These are phyloP conservation scores for Boletus fagicola DNA, from an alignment of 768 basidiomycete genomes.

Conservation along the genomic window DNA sequence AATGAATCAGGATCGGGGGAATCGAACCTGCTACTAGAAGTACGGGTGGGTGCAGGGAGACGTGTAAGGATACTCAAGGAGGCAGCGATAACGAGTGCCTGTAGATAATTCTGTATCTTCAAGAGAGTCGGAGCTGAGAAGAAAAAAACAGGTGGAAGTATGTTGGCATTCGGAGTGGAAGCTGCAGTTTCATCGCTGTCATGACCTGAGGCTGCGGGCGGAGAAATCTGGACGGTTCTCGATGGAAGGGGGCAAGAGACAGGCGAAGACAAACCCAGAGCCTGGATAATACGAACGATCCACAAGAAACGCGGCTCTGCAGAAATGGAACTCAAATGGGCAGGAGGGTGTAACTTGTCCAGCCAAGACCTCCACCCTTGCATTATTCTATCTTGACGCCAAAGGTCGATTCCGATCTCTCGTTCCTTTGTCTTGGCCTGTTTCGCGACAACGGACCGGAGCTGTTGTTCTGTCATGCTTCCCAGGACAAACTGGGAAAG, in stretches of 20 bases:
- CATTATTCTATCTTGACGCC: constrained; percentile 36
- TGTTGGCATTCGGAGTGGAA: constrained; percentile 31
- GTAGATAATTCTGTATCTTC: constrained; percentile 65
- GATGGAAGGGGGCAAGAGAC: constrained; percentile 33
- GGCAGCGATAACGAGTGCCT: constrained; percentile 66
- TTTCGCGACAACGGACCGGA: constrained; percentile 45
- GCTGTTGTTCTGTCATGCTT: constrained; percentile 62
- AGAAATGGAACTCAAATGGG: constrained; percentile 12
- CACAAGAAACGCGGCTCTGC: constrained; percentile 34
- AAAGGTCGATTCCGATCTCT: constrained; percentile 50
- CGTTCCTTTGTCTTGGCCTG: constrained; percentile 58
- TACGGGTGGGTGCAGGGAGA: constrained; percentile 27
- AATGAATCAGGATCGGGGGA: constrained; percentile 37
- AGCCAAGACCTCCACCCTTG: constrained; percentile 29
- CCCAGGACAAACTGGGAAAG: constrained; percentile 64
- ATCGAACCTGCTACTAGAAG: constrained; percentile 11
- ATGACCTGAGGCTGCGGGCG: not conserved
- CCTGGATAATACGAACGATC: constrained; percentile 48
- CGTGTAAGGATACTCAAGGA: constrained; percentile 56
- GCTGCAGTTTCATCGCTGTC: not conserved
- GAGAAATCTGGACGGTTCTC: constrained; percentile 11
- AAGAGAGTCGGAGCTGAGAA: constrained; percentile 54
- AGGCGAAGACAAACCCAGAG: constrained; percentile 46
- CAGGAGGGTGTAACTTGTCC: not conserved
- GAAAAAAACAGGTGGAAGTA: constrained; percentile 65